Evolutionary conservation across 805 yeast species (phyloP).

Genomic region (Barnettozyma salicaria): DNA sequence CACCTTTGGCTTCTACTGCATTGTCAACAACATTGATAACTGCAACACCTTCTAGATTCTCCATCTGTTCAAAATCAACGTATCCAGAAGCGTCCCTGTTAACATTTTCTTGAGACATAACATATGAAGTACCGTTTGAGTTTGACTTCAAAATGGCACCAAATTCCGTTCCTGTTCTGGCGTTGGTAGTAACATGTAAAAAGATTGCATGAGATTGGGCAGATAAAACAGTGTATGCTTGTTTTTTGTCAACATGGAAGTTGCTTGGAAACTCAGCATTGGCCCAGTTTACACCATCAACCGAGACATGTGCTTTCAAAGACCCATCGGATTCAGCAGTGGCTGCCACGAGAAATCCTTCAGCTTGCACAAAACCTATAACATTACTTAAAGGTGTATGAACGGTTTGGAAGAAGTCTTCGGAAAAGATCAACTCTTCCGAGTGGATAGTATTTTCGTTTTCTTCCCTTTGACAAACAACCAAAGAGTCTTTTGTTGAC

Average conservation of each 20-base stretch:
- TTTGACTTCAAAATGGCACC: slow-evolving; percentile 86
- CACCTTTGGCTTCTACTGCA: slow-evolving; percentile 37
- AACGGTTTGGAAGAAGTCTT: slow-evolving; percentile 24
- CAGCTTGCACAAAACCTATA: slow-evolving; percentile 68
- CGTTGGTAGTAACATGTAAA: slow-evolving; percentile 72
- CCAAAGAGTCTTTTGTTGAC: slow-evolving; percentile 42
- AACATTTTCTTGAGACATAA: slow-evolving; percentile 58
- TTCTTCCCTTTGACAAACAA: slow-evolving; percentile 55
- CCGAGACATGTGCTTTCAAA: slow-evolving; percentile 65
- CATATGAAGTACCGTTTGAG: slow-evolving; percentile 85
- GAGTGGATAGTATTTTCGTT: slow-evolving; percentile 28
- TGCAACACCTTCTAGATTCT: slow-evolving; percentile 79
- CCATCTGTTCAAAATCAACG: slow-evolving; percentile 85
- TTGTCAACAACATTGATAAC: slow-evolving; percentile 66
- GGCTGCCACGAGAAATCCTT: slow-evolving; percentile 72
- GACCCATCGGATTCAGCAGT: slow-evolving; percentile 43
- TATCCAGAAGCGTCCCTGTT: slow-evolving; percentile 69
- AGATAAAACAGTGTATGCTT: slow-evolving; percentile 76
- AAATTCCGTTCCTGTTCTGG: slow-evolving; percentile 45
- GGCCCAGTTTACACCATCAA: slow-evolving; percentile 73
- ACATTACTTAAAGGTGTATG: slow-evolving; percentile 46
- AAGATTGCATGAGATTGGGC: slow-evolving; percentile 67
- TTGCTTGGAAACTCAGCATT: slow-evolving; percentile 72
- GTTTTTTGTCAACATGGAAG: slow-evolving; percentile 51
- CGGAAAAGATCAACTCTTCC: slow-evolving; percentile 28